Evolutionary conservation across 2,329 filamentous ascomycete species (phyloP).

Genomic region (Aspergillus viridinutans): DNA sequence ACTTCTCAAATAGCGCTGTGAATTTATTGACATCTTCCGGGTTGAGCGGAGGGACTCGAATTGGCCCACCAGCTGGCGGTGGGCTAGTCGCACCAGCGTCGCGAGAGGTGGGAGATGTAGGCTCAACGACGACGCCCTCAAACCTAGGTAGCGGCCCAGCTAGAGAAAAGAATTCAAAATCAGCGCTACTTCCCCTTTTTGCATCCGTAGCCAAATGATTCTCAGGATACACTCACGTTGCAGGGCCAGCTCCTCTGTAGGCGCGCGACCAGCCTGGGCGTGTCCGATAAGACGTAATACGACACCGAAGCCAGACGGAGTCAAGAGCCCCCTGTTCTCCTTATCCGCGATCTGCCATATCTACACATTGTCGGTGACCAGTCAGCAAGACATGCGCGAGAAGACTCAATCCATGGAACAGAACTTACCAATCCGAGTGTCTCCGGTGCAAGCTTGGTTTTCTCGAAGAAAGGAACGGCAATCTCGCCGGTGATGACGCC

Average conservation of each 20-base stretch:
- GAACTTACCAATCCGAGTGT: slow-evolving; percentile 76
- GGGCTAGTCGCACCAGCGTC: slow-evolving; percentile 46
- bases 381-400: slow-evolving; percentile 4
- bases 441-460: slow-evolving; percentile 81
- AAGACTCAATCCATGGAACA: not conserved
- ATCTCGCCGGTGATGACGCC: slow-evolving; percentile 94
- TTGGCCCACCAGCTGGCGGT: slow-evolving; percentile 52
- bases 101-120: slow-evolving; percentile 42
- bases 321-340: slow-evolving; percentile 91
- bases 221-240: slow-evolving; percentile 52
- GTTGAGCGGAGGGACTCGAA: slow-evolving; percentile 83
- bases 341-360: slow-evolving; percentile 99
- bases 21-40: slow-evolving; percentile 90
- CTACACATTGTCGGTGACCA: slow-evolving; percentile 45
- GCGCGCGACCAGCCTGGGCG: slow-evolving; percentile 81
- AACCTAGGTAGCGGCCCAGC: slow-evolving; percentile 88
- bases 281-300: slow-evolving; percentile 93
- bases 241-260: slow-evolving; percentile 74
- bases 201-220: not conserved
- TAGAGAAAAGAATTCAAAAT: slow-evolving; percentile 15
- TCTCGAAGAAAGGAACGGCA: slow-evolving; percentile 96
- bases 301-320: slow-evolving; percentile 86
- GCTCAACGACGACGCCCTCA: slow-evolving; percentile 63
- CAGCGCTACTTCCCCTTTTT: slow-evolving; percentile 4
- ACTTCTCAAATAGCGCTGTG: slow-evolving; percentile 83